Percentiles rank a stretch among this genome's conserved stretches.
Evolutionary conservation across 163 green algal genomes (phyloP).

Genomic region (Volvox carteri): DNA sequence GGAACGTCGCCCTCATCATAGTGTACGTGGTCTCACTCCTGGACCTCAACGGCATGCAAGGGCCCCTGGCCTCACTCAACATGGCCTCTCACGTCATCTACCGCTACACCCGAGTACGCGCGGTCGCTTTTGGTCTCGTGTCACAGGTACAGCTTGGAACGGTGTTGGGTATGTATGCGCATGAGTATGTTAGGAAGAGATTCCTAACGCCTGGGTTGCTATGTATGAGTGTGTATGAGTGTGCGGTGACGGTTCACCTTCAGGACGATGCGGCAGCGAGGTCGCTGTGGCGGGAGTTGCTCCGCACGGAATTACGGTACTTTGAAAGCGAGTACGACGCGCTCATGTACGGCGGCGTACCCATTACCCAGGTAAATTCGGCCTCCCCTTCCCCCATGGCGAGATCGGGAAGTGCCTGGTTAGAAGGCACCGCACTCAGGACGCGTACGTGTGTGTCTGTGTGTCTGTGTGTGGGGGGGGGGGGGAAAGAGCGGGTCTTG

Average conservation of each 20-base stretch:
- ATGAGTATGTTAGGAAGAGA: too few relatives aligned
- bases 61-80: constrained; percentile 62
- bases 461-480: too few relatives aligned
- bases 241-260: not conserved
- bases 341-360: constrained; percentile 50
- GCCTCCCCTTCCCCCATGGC: too few relatives aligned
- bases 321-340: constrained; percentile 51
- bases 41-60: constrained; percentile 55
- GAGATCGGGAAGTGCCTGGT: too few relatives aligned
- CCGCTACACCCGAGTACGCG: constrained; percentile 48
- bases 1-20: constrained; percentile 43
- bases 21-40: constrained; percentile 49
- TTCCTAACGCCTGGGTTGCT: too few relatives aligned
- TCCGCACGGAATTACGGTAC: constrained; percentile 3
- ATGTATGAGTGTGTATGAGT: not conserved
- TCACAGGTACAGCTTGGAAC: not conserved
- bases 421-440: too few relatives aligned
- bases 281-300: constrained; percentile 21
- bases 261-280: not conserved
- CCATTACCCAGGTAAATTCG: constrained; percentile 38
- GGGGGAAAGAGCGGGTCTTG: too few relatives aligned
- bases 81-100: constrained; percentile 51
- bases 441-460: too few relatives aligned
- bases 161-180: not conserved
- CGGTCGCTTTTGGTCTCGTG: constrained; percentile 27